Base-by-base conservation (phyloP, 768 basidiomycete genomes). In the Phanerochaete carnosa region DNA sequence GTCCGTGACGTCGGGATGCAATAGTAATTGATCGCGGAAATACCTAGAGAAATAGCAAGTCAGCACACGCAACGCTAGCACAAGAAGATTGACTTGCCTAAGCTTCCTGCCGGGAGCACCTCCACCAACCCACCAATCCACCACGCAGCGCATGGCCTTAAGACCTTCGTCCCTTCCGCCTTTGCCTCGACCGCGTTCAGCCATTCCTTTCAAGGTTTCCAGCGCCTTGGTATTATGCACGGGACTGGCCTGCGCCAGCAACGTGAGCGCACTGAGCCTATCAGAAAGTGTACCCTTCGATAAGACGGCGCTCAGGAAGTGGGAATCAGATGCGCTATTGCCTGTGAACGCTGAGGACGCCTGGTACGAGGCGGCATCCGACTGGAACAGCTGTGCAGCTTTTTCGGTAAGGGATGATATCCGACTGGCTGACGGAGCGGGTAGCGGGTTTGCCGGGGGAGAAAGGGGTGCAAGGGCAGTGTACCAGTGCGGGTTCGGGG, bases 41-140 rank as follows among this genome's bases (percentile, higher is more conserved):
- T 95, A 95, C 71, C 95, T 96, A 58, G 4, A 37, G 16, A 3
- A 46, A 26, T 49, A n/a, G 19, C 29, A 11, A 22, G 7, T 32
- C n/a, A 53, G 16, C 13, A 43, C 4, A 43, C 19, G 39, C 39
- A 19, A 9, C 19, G 4, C 4, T 35, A 13, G 11, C 11, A 43
- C 16, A 39, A 13, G 32, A 33, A 23, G 29, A 46, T 15, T 9
- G 19, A 78, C 86, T 55, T 62, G 95, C 92, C 83, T 92, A 26
- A 98, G 81, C 71, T 98, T 98, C 62, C 92, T 79, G 60, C 82
- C 78, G 0, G 94, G 92, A 22, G 87, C 91, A n/a, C 94, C 94
- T 25, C 95, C 95, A 32, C 94, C 95, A 49, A 90, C 83, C 94
- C 95, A 97, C 95, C 96, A 98, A 82, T 98, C 96, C 32, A 92